Evolutionary conservation across 192 early-diverging fungal genomes (phyloP), one percentile per base, ranked within the genome.

Genomic region (Coemansia sp.): DNA sequence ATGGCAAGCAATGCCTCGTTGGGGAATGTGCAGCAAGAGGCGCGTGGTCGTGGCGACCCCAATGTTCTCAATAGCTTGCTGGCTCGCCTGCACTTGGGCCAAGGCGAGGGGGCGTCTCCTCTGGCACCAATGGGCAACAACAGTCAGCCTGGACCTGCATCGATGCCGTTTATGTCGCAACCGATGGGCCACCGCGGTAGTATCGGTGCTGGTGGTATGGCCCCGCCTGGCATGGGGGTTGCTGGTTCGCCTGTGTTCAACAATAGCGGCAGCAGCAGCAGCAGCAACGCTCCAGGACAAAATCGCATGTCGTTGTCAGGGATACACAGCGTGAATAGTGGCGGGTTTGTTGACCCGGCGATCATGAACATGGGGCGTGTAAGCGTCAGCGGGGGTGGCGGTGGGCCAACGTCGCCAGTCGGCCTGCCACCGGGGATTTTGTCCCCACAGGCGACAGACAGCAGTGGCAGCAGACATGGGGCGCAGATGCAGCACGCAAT

Each of bases 41-140:
- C 43, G 8, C 60, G 53, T n/a, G 54, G 62, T n/a, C 62, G 67
- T 11, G 10, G 67, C 11, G 67, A 76, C 22, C 59, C 67, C 0
- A 63, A 64, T 50, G 75, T 65, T 15, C 65, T 77, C 21, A 77
- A 62, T 26, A 68, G 75, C 42, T 34, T 77, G 18, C 65, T 77
- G 17, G 58, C 75, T 21, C 68, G 68, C 3, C 26, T 77, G 58
- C 68, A 71, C 17, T 32, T 77, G 52, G 68, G 65, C 12, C 52
- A 62, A 22, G 44, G 61, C 27, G 57, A 60, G 3, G n/a, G 56
- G 43, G 55, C 35, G 7, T 58, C 38, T 21, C 34, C 55, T 7
- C 63, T 41, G 26, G 37, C 62, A 5, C 44, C 54, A 6, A 56
- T 55, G 19, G 18, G 46, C 55, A 65, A n/a, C n/a, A n/a, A n/a